Base-by-base conservation (phyloP, 345 rosid species). In the Hevea brasiliensis region DNA sequence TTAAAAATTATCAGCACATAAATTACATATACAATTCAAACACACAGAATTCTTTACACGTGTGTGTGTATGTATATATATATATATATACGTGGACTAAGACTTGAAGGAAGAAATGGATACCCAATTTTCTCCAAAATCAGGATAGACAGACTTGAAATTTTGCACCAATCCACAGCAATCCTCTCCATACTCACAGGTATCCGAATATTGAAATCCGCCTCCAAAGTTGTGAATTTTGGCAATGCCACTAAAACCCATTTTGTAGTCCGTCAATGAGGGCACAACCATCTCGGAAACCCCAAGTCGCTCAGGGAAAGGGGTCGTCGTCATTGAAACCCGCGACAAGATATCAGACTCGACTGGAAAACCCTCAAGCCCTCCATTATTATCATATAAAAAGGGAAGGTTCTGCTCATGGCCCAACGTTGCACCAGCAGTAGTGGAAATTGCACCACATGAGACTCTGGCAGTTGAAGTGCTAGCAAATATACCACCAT, bases 141-240 rank as follows among this genome's bases (percentile, higher is more conserved):
- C 67, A 3, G 85, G 83, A 67, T 42, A 81, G 44, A 65, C 65
- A n/a, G 89, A 84, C 80, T 85, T 88, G 29, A 79, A 74, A 67
- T 86, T 84, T 40, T 81, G 85, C 70, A 81, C 48, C 72, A 80
- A 83, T 0, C 78, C 84, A 67, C 75, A 68, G 67, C 83, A 88
- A 20, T 88, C 89, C n/a, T 85, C 87, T n/a, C 87, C 87, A 54
- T 76, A 79, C 42, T 72, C 86, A 68, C 64, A 74, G 48, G 73
- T 68, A 56, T 81, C 80, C 29, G 71, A 67, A 15, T 71, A 74
- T 7, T 73, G 88, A 37, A 78, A 73, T 47, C 84, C 75, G 74
- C 77, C 65, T 18, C 77, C 77, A 18, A 73, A 62, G 29, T 67
- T 83, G 41, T 73, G 73, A 50, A 77, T 48, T 53, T 61, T 80